Conservation (phyloP, 2,329 filamentous ascomycete genomes). For the Zasmidium angulare region DNA sequence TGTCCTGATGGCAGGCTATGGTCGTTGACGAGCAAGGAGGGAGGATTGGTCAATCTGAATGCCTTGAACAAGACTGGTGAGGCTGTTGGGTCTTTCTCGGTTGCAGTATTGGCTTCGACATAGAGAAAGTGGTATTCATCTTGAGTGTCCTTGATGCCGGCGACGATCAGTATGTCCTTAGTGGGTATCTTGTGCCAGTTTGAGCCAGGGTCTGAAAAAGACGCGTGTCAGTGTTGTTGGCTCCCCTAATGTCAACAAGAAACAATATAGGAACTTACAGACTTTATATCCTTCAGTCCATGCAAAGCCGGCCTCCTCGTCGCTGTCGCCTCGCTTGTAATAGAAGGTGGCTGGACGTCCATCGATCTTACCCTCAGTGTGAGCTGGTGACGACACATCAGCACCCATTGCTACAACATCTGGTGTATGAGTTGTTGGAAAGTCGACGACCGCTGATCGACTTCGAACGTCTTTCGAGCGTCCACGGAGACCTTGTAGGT, state of each 20-base stretch:
- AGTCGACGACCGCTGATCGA: not conserved
- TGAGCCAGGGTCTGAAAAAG: conserved; percentile 13
- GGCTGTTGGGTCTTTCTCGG: conserved; percentile 15
- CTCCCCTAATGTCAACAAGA: not conserved
- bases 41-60: conserved; percentile 26
- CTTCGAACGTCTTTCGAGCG: not conserved
- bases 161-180: conserved; percentile 26
- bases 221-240: not conserved
- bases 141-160: conserved; percentile 14
- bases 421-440: not conserved
- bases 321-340: conserved; percentile 22
- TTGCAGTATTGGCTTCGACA: conserved; percentile 21
- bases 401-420: conserved; percentile 18
- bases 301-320: conserved; percentile 19
- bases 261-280: conserved; percentile 14
- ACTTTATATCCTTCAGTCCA: conserved; percentile 25
- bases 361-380: conserved; percentile 26
- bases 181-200: conserved; percentile 19
- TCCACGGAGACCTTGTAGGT: not conserved
- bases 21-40: conserved; percentile 24
- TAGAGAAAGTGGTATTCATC: conserved; percentile 27
- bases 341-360: conserved; percentile 28
- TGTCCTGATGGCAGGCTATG: conserved; percentile 19
- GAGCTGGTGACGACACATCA: conserved; percentile 19
- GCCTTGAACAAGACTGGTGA: conserved; percentile 21